Evolutionary conservation across 1,139 yeast genomes (phyloP).

Genomic region (Schwanniomyces etchellsii): DNA sequence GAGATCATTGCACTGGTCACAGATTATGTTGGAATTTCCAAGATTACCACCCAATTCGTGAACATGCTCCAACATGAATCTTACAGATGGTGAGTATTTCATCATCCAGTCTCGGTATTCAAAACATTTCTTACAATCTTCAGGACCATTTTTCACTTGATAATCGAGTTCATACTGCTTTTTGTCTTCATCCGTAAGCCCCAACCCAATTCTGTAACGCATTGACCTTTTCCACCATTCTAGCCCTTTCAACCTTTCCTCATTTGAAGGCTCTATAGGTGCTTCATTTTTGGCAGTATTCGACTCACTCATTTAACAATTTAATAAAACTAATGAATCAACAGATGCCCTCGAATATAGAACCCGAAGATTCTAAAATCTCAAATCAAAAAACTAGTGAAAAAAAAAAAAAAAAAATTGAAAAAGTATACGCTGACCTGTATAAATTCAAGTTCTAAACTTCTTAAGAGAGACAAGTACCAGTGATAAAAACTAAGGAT

Average conservation of each 20-base stretch:
- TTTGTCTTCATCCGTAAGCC: constrained; percentile 50
- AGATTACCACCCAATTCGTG: constrained; percentile 58
- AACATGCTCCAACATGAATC: constrained; percentile 84
- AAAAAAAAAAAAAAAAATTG: too few relatives aligned
- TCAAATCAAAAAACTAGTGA: too few relatives aligned
- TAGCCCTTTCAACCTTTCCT: constrained; percentile 41
- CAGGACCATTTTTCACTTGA: constrained; percentile 42
- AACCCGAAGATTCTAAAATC: too few relatives aligned
- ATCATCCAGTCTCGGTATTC: constrained; percentile 77
- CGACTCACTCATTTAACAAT: too few relatives aligned
- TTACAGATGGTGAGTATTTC: constrained; percentile 75
- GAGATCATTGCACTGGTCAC: constrained; percentile 81
- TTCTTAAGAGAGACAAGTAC: too few relatives aligned
- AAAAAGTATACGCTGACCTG: too few relatives aligned
- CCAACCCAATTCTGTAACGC: constrained; percentile 69
- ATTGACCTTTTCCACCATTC: constrained; percentile 81
- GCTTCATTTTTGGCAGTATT: background rate
- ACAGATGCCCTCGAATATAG: too few relatives aligned
- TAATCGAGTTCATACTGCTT: constrained; percentile 55
- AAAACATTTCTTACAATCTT: constrained; percentile 58
- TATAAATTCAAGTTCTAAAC: too few relatives aligned
- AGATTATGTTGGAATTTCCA: constrained; percentile 48
- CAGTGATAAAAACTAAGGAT: too few relatives aligned
- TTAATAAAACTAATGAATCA: too few relatives aligned
- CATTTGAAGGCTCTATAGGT: background rate